Base-by-base conservation (phyloP, 2,329 filamentous ascomycete species). In the Parastagonospora avenae region DNA sequence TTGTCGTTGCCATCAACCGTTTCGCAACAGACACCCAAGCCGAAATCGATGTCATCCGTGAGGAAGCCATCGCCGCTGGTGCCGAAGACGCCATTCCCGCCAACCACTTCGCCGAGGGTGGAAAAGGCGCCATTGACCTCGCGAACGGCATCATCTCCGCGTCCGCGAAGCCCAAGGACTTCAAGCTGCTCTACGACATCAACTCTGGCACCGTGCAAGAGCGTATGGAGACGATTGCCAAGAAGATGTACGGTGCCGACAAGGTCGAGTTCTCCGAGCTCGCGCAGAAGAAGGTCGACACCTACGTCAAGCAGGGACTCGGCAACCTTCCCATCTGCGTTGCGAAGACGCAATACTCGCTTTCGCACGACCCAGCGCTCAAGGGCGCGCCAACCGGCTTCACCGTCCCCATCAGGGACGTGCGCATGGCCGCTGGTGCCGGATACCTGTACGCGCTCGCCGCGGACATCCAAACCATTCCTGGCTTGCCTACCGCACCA, bases 391-490 rank as follows among this genome's bases (percentile, higher is more conserved):
- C 94, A 19, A 90, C 88, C 4, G 94, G 93, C 52, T 99, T 97
- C 76, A 95, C 91, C 0, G 86, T 99, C 5, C 94, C 94, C 2
- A 96, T 99, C 64, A 82, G 93, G 52, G 94, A 99, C 71, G 93
- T 99, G 33, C 83, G 92, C 56, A 86, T 99, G 82, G 94, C 94
- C 27, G 92, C 92, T 52, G 94, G 94, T 69, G 94, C 91, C 56
- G 94, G 94, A 57, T 61, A 68, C 55, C 61, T 89, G 46, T 97
- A 96, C 66, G 94, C 94, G 6, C 83, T 97, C 55, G 94, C 94
- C 46, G 94, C 94, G 11, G 94, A 99, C 70, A 97, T 99, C 61
- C 94, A 97, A 80, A 99, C 94, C 1, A 99, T 99, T 59, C 94
- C 94, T 11, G 94, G 94, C 55, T 80, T 99, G 59, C 93, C 93